A percentile compares a stretch with the other conserved stretches of the same genome.
Evolutionary conservation across 306 rosid species (phyloP).

Genomic region (Oxytropis ochrocephala): DNA sequence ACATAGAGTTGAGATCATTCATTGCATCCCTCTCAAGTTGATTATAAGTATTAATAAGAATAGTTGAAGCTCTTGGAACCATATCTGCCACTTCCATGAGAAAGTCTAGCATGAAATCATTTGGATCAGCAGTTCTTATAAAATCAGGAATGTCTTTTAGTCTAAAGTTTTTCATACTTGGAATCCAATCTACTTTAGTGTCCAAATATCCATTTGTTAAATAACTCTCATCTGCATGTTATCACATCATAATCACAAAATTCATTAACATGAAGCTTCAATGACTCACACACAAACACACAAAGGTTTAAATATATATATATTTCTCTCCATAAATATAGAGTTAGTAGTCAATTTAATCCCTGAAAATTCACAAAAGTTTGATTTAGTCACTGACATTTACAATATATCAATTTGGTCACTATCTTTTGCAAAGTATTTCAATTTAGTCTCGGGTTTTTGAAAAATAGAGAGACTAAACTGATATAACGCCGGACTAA

Average conservation of each 20-base stretch:
- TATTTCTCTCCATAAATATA: too few species aligned
- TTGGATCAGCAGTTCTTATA: background rate
- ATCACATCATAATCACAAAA: background rate
- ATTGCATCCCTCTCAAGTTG: background rate
- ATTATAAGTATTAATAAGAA: background rate
- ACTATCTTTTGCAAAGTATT: too few species aligned
- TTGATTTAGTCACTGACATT: too few species aligned
- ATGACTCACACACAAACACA: background rate
- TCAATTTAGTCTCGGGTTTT: too few species aligned
- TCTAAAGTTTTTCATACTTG: constrained; percentile 4
- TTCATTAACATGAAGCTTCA: background rate
- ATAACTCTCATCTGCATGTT: constrained; percentile 15
- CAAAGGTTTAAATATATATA: background rate
- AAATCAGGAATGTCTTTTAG: background rate
- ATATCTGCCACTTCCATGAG: background rate
- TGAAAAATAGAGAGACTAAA: too few species aligned
- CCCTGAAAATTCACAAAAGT: too few species aligned
- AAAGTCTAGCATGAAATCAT: background rate
- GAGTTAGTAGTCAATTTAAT: too few species aligned
- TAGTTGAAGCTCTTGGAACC: background rate
- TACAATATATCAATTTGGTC: too few species aligned
- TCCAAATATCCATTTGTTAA: background rate
- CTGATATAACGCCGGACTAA: too few species aligned
- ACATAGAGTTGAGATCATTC: background rate
- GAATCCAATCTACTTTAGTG: constrained; percentile 12